These are phyloP conservation scores for Hericium alpestre DNA, from an alignment of 768 basidiomycete species.

Conservation along the genomic window DNA sequence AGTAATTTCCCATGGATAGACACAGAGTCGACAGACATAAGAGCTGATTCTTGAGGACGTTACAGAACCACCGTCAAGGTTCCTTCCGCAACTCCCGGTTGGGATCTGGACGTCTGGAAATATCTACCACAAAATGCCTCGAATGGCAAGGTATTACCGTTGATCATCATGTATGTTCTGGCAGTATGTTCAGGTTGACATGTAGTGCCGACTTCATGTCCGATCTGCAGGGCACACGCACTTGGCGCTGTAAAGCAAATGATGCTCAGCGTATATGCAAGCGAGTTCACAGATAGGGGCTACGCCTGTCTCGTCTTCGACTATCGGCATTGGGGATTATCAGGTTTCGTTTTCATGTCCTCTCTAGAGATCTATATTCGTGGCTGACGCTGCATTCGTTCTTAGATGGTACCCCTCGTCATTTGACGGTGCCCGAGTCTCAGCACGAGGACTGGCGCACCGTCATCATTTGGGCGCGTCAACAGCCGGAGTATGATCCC, in stretches of 20 bases:
- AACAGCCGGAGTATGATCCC: slow-evolving; percentile 21
- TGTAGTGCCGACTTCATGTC: neutral
- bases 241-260: slow-evolving; percentile 23
- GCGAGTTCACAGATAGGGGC: slow-evolving; percentile 20
- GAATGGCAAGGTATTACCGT: slow-evolving; percentile 7
- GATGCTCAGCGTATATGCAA: slow-evolving; percentile 21
- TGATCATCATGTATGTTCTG: slow-evolving; percentile 21
- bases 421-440: slow-evolving; percentile 20
- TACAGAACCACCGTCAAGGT: slow-evolving; percentile 16
- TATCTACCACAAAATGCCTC: slow-evolving; percentile 17
- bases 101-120: slow-evolving; percentile 27
- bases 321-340: slow-evolving; percentile 28
- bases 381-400: too few relatives aligned
- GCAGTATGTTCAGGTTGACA: too few relatives aligned
- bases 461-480: slow-evolving; percentile 23
- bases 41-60: too few relatives aligned
- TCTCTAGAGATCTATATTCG: too few relatives aligned
- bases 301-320: slow-evolving; percentile 28
- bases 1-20: too few relatives aligned
- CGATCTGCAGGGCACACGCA: slow-evolving; percentile 25
- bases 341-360: slow-evolving; percentile 13
- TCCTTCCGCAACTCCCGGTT: slow-evolving; percentile 20
- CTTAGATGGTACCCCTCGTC: slow-evolving; percentile 13
- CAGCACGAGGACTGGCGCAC: slow-evolving; percentile 29
- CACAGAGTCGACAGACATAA: too few relatives aligned